Evolutionary conservation across 2,329 filamentous ascomycete genomes (phyloP).

Genomic region (Shiraia sp.): DNA sequence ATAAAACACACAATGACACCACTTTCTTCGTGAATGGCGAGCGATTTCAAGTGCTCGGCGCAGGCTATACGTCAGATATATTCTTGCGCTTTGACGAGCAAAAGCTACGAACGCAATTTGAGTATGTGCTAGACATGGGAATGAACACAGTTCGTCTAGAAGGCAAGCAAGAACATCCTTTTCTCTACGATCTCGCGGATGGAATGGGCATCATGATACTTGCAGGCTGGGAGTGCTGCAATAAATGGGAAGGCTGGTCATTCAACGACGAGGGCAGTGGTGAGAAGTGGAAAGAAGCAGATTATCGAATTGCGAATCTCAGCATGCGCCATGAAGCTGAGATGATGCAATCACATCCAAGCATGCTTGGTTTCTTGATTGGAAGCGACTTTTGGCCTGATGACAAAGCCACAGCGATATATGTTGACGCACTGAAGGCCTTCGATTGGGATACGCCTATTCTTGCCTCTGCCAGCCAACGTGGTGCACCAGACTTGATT

Average conservation of each 20-base stretch:
- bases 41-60: conserved; percentile 64
- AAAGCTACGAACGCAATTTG: conserved; percentile 55
- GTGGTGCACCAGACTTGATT: conserved; percentile 56
- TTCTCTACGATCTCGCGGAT: conserved; percentile 63
- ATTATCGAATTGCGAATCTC: conserved; percentile 59
- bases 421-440: conserved; percentile 54
- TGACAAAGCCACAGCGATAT: conserved; percentile 58
- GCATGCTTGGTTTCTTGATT: conserved; percentile 61
- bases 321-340: conserved; percentile 64
- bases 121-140: conserved; percentile 63
- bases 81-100: conserved; percentile 61
- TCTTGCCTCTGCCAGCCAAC: conserved; percentile 60
- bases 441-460: conserved; percentile 62
- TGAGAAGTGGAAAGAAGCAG: conserved; percentile 54
- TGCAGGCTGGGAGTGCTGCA: conserved; percentile 68
- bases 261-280: conserved; percentile 61
- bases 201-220: conserved; percentile 64
- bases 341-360: conserved; percentile 64
- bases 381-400: conserved; percentile 69
- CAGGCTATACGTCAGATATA: conserved; percentile 64
- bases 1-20: conserved; percentile 56
- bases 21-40: conserved; percentile 60
- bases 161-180: conserved; percentile 66
- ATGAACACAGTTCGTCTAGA: conserved; percentile 67
- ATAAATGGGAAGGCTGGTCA: conserved; percentile 68